These are phyloP conservation scores for Orychophragmus violaceus DNA, from an alignment of 345 rosid genomes.

Conservation along the genomic window DNA sequence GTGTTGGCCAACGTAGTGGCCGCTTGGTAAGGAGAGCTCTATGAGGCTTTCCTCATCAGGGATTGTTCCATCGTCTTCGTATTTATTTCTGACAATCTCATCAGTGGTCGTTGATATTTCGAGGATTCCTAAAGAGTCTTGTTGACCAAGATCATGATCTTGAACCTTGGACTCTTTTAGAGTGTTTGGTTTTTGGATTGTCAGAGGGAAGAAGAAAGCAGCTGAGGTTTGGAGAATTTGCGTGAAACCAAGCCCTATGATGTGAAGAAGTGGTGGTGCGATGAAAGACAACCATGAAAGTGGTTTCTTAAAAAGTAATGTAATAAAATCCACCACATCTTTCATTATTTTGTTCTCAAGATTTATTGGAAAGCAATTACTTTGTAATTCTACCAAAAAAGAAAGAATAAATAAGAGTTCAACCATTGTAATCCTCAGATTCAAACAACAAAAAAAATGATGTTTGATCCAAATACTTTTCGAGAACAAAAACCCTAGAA, in stretches of 20 bases:
- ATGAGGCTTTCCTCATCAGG: constrained; percentile 69
- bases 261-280: constrained; percentile 26
- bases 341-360: constrained; percentile 20
- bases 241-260: constrained; percentile 31
- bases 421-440: not conserved
- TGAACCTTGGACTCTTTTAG: constrained; percentile 7
- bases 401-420: constrained; percentile 27
- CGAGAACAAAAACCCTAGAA: not conserved
- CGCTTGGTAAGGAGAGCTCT: constrained; percentile 67
- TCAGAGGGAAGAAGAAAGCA: constrained; percentile 23
- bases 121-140: constrained; percentile 26
- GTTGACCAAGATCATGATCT: constrained; percentile 4
- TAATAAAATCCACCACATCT: constrained; percentile 26
- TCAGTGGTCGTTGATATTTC: not conserved
- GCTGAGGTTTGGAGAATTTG: constrained; percentile 33
- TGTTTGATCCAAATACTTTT: not conserved
- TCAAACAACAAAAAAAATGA: not conserved
- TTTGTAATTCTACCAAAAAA: constrained; percentile 16
- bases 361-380: constrained; percentile 26
- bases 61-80: constrained; percentile 38
- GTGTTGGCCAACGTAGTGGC: constrained; percentile 41
- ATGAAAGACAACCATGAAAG: constrained; percentile 32
- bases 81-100: not conserved
- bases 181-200: constrained; percentile 24
- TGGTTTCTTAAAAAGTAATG: constrained; percentile 32